Base-by-base conservation (phyloP, 1,284 basidiomycete genomes). In the Pholiota adiposa region DNA sequence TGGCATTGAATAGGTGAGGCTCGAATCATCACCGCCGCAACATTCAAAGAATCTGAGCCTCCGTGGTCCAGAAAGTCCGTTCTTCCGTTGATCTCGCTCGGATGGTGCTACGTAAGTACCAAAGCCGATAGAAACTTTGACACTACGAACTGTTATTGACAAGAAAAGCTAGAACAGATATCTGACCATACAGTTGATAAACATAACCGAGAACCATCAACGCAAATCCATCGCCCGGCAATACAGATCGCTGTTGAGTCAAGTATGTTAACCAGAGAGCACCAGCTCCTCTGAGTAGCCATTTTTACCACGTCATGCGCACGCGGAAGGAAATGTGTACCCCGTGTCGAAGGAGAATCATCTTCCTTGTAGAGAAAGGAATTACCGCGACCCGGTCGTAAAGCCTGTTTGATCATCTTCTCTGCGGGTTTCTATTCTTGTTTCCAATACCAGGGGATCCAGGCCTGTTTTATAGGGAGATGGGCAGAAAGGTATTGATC, bases 381-480 rank as follows among this genome's bases (percentile, higher is more conserved):
- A 46, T 46, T 44, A 46, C 44, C 44, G 44, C 44, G 44, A 46
- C 44, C 44, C 44, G 25, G 44, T n/a, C 23, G 44, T 46, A 23
- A 46, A 46, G 9, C 12, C 16, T 25, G 43, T 25, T 46, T 27
- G 43, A 46, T 46, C 43, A 44, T 25, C 44, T 25, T 25, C 44
- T 46, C 11, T 25, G 23, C 44, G 44, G 12, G 23, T 46, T 27
- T 46, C 44, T 46, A 46, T 27, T 46, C 44, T 46, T 46, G 44
- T n/a, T n/a, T 41, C 11, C 9, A 29, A 12, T 53, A 41, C 34
- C 23, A 40, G 51, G 38, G 21, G 29, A 21, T 21, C 11, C 18
- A 23, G 23, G 16, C 29, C n/a, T 19, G 53, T 23, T 54, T 54
- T 54, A 54, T 54, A 54, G 38, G 41, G 40, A 19, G 51, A 16